phyloP scores from a whole-genome alignment of 257 asterid species.

The Capsicum pubescens region DNA sequence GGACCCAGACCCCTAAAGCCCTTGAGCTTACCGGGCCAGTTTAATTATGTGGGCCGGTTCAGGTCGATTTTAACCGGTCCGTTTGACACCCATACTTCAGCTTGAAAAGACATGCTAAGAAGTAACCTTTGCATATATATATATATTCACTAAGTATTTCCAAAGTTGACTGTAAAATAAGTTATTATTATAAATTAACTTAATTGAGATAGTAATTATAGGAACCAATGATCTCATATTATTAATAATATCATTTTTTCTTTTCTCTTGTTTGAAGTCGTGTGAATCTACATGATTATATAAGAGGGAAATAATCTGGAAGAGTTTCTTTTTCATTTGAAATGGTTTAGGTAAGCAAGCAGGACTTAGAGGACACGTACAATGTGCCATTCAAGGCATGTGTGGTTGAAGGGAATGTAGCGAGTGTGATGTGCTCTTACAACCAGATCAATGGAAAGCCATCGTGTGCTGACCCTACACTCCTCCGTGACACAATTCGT shows the following conservation, averaged over 20 bases:
- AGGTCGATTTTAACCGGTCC: no score
- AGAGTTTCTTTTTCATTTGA: not conserved
- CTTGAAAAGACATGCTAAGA: conserved; percentile 1
- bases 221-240: not conserved
- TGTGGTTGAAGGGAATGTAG: conserved; percentile 81
- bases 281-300: not conserved
- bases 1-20: no score
- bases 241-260: not conserved
- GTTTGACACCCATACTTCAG: no score
- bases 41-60: no score
- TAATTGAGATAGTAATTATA: not conserved
- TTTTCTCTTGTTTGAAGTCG: not conserved
- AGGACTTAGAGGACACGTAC: conserved; percentile 89
- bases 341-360: conserved; percentile 70
- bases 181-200: no score
- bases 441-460: conserved; percentile 94
- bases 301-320: not conserved
- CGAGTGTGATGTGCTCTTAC: conserved; percentile 97
- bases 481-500: conserved; percentile 79
- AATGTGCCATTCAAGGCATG: conserved; percentile 95
- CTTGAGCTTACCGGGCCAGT: no score
- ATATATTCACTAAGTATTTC: no score
- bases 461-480: conserved; percentile 84
- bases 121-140: no score
- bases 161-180: no score